Conservation (phyloP, 2,329 filamentous ascomycete genomes). For the Thermothelomyces thermophilus region DNA sequence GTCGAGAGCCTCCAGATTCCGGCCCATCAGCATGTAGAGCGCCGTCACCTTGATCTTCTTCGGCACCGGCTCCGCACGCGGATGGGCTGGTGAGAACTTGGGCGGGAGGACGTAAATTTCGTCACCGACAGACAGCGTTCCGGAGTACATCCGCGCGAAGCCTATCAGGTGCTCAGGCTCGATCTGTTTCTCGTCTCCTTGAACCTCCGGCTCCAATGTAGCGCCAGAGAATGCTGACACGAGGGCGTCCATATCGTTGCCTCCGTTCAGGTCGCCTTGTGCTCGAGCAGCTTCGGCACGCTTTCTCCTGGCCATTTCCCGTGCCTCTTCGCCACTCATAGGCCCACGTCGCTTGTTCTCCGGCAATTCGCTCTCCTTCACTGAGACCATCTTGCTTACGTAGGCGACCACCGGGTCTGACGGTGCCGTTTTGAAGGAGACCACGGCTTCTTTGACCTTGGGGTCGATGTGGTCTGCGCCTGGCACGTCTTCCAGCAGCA, state of each 20-base stretch:
- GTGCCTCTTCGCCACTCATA: slow-evolving; percentile 81
- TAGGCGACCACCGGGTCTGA: slow-evolving; percentile 83
- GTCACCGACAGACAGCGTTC: slow-evolving; percentile 82
- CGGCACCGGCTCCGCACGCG: slow-evolving; percentile 64
- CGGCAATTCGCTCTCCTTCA: slow-evolving; percentile 86
- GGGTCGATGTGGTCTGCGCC: slow-evolving; percentile 65
- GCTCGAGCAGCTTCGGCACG: slow-evolving; percentile 79
- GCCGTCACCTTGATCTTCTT: slow-evolving; percentile 79
- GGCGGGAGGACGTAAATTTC: slow-evolving; percentile 85
- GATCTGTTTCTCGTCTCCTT: slow-evolving; percentile 49
- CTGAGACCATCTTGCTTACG: slow-evolving; percentile 96
- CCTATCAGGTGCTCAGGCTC: slow-evolving; percentile 88
- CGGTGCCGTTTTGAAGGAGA: slow-evolving; percentile 63
- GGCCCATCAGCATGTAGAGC: slow-evolving; percentile 93
- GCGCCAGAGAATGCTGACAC: slow-evolving; percentile 55
- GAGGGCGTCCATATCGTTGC: slow-evolving; percentile 47
- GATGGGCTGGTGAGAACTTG: slow-evolving; percentile 80
- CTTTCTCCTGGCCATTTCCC: slow-evolving; percentile 81
- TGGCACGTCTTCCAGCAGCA: slow-evolving; percentile 71
- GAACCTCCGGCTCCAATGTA: slow-evolving; percentile 48
- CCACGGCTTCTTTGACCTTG: slow-evolving; percentile 70
- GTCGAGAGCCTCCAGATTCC: slow-evolving; percentile 72
- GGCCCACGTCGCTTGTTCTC: slow-evolving; percentile 74
- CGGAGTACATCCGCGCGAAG: slow-evolving; percentile 90
- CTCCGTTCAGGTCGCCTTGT: slow-evolving; percentile 50